Conservation (phyloP, 306 rosid genomes). For the Crotalaria pallida region DNA sequence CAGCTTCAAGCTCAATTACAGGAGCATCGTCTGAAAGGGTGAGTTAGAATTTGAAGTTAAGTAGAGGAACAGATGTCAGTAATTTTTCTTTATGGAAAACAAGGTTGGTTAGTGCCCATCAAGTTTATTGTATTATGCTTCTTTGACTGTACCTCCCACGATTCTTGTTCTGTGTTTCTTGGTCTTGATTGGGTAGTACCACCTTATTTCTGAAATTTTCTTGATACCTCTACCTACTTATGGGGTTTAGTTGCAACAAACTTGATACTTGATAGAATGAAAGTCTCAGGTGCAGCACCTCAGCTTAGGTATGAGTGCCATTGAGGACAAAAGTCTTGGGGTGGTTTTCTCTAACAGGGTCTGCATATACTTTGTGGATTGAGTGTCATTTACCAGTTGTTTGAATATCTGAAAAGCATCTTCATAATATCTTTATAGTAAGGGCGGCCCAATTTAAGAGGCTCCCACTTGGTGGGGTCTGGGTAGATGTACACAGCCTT, state of each 20-base stretch:
- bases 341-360: background rate
- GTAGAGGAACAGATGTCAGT: background rate
- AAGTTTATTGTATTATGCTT: background rate
- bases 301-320: background rate
- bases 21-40: conserved; percentile 88
- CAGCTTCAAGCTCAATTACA: conserved; percentile 97
- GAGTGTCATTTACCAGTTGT: background rate
- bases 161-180: background rate
- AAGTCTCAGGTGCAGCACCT: conserved; percentile 1
- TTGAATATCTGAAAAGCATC: no score
- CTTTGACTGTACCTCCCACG: background rate
- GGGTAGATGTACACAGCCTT: no score
- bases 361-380: background rate
- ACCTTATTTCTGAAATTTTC: background rate
- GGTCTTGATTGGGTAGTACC: conserved; percentile 10
- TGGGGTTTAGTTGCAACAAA: conserved; percentile 10
- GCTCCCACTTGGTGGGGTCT: no score
- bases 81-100: background rate
- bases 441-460: no score
- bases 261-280: background rate
- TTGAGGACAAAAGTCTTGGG: background rate
- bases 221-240: background rate
- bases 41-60: conserved; percentile 32
- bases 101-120: background rate
- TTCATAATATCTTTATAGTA: no score